Conservation (phyloP, 306 rosid genomes). For the Arachis hypogaea region DNA sequence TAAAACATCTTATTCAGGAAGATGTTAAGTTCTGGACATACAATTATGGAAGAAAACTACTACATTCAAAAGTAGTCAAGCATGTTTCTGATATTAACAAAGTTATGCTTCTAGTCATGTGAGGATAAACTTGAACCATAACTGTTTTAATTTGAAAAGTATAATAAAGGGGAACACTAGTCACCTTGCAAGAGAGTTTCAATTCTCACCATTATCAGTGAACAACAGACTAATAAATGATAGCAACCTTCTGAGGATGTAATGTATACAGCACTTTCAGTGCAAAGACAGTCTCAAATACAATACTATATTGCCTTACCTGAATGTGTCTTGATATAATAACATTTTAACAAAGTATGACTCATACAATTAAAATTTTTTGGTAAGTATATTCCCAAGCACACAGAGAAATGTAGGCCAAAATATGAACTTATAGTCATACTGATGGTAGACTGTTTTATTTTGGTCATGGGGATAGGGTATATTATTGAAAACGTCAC, state of each 20-base stretch:
- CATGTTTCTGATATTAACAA: constrained; percentile 19
- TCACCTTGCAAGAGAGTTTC: constrained; percentile 21
- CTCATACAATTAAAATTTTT: too few species aligned
- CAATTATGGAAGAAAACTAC: constrained; percentile 2
- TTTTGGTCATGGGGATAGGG: not conserved
- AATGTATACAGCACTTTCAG: not conserved
- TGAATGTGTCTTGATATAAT: not conserved
- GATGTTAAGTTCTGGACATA: not conserved
- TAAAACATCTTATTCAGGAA: not conserved
- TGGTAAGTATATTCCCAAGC: too few species aligned
- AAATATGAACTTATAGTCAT: too few species aligned
- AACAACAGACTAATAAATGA: not conserved
- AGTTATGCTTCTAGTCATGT: not conserved
- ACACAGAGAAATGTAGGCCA: too few species aligned
- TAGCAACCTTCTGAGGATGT: constrained; percentile 10
- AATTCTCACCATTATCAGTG: not conserved
- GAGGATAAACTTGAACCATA: not conserved
- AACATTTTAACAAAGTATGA: not conserved
- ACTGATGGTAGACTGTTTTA: too few species aligned
- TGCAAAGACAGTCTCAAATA: not conserved
- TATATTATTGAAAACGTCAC: not conserved
- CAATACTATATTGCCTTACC: not conserved
- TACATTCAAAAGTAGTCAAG: constrained; percentile 11
- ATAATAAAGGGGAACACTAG: not conserved
- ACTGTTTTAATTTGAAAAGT: not conserved